phyloP scores from a whole-genome alignment of 352 stramenopile species.

The Salisapilia sapeloensis region DNA sequence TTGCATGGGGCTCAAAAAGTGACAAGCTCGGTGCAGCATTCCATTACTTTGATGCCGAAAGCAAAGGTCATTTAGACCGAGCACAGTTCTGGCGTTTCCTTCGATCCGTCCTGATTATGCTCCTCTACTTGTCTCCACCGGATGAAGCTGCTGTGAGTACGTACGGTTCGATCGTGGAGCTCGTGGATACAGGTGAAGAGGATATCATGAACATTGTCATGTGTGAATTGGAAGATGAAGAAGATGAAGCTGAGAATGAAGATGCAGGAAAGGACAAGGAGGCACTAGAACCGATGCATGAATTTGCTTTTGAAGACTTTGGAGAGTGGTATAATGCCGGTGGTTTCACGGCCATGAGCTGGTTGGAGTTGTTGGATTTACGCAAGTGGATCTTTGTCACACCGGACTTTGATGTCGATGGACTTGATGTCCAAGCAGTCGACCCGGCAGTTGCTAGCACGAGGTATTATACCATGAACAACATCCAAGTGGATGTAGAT shows the following conservation, averaged over 20 bases:
- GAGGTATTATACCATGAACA: slow-evolving; percentile 76
- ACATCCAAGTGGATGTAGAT: slow-evolving; percentile 66
- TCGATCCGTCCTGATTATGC: slow-evolving; percentile 55
- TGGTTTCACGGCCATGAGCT: slow-evolving; percentile 63
- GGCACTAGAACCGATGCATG: slow-evolving; percentile 7
- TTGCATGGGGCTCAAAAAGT: slow-evolving; percentile 71
- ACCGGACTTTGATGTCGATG: slow-evolving; percentile 37
- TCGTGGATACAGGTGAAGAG: slow-evolving; percentile 61
- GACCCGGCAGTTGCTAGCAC: slow-evolving; percentile 53
- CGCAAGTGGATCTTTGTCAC: slow-evolving; percentile 75
- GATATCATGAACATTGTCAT: slow-evolving; percentile 67
- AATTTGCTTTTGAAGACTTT: slow-evolving; percentile 63
- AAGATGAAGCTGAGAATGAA: slow-evolving; percentile 17
- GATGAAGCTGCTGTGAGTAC: slow-evolving; percentile 26
- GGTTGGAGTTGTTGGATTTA: slow-evolving; percentile 72
- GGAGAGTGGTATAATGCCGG: slow-evolving; percentile 74
- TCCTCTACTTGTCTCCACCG: slow-evolving; percentile 58
- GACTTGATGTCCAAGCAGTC: slow-evolving; percentile 46
- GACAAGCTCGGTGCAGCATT: slow-evolving; percentile 73
- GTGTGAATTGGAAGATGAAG: slow-evolving; percentile 17
- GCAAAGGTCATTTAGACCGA: slow-evolving; percentile 58
- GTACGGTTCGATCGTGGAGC: slow-evolving; percentile 43
- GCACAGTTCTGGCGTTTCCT: slow-evolving; percentile 75
- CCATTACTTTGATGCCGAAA: slow-evolving; percentile 74
- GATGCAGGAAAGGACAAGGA: slow-evolving; percentile 5